These are phyloP conservation scores for Emergomyces pasteurianus DNA, from an alignment of 2,329 filamentous ascomycete species.

Conservation along the genomic window DNA sequence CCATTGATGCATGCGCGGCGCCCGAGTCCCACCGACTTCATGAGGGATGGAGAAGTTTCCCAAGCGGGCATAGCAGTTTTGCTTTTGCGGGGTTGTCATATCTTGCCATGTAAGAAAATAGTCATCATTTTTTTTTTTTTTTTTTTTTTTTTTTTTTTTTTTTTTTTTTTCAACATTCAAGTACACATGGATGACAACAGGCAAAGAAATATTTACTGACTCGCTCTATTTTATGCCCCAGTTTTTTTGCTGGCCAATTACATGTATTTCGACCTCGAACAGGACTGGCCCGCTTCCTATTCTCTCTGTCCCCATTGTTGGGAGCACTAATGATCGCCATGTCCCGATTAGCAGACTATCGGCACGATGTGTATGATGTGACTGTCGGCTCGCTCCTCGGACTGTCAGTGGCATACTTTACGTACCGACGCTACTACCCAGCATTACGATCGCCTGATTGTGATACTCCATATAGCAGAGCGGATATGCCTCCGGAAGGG, in stretches of 20 bases:
- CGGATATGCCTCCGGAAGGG: constrained; percentile 2
- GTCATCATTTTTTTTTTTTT: no score
- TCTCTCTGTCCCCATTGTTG: constrained; percentile 44
- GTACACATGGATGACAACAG: not conserved
- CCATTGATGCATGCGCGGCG: constrained; percentile 35
- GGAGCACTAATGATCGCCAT: constrained; percentile 50
- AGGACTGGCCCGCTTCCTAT: constrained; percentile 43
- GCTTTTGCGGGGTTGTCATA: constrained; percentile 51
- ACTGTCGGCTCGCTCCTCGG: constrained; percentile 45
- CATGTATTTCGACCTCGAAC: constrained; percentile 47
- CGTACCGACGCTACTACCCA: constrained; percentile 51
- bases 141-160: no score
- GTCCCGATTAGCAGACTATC: constrained; percentile 50
- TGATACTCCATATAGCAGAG: constrained; percentile 7
- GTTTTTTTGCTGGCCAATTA: constrained; percentile 42
- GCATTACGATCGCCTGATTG: constrained; percentile 9
- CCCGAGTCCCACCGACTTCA: constrained; percentile 46
- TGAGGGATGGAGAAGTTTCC: constrained; percentile 55
- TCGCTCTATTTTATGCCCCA: constrained; percentile 8
- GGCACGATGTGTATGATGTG: constrained; percentile 54
- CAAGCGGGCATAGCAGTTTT: constrained; percentile 51
- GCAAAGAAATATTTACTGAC: not conserved
- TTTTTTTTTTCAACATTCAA: no score
- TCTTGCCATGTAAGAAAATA: constrained; percentile 38
- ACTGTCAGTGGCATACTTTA: constrained; percentile 43